These are phyloP conservation scores for Sporobolomyces roseus DNA, from an alignment of 768 basidiomycete species.

Conservation along the genomic window DNA sequence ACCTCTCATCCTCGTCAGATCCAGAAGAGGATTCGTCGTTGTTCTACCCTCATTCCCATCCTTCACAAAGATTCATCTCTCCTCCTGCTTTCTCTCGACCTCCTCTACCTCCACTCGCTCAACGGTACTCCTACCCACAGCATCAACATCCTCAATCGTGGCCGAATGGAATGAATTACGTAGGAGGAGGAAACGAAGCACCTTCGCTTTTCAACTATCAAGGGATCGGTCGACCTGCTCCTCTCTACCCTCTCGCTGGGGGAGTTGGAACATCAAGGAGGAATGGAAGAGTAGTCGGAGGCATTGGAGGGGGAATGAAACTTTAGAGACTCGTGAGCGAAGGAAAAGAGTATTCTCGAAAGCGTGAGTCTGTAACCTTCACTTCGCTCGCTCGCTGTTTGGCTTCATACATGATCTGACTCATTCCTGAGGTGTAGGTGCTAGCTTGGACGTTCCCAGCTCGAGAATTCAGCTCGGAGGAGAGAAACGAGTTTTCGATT, in stretches of 20 bases:
- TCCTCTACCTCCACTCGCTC: background rate
- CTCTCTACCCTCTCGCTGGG: background rate
- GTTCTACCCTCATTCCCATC: background rate
- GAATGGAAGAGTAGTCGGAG: background rate
- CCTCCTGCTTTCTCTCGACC: background rate
- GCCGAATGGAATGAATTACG: slow-evolving; percentile 1
- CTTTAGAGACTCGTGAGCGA: background rate
- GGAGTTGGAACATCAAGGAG: background rate
- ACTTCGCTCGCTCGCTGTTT: background rate
- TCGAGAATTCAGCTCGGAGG: too few relatives aligned
- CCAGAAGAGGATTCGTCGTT: background rate
- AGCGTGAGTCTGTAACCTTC: too few relatives aligned
- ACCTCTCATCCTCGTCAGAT: slow-evolving; percentile 13
- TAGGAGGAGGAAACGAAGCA: background rate
- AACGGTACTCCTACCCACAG: too few relatives aligned
- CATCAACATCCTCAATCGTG: too few relatives aligned
- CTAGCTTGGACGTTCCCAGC: too few relatives aligned
- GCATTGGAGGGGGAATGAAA: slow-evolving; percentile 8
- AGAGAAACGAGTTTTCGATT: too few relatives aligned
- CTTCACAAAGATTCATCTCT: too few relatives aligned
- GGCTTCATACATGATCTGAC: too few relatives aligned
- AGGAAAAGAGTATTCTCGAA: too few relatives aligned
- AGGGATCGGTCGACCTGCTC: background rate
- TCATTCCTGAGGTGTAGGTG: too few relatives aligned
- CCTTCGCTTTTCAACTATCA: background rate